Conservation (phyloP, 805 yeast species). For the Zygotorulaspora chibaensis region DNA sequence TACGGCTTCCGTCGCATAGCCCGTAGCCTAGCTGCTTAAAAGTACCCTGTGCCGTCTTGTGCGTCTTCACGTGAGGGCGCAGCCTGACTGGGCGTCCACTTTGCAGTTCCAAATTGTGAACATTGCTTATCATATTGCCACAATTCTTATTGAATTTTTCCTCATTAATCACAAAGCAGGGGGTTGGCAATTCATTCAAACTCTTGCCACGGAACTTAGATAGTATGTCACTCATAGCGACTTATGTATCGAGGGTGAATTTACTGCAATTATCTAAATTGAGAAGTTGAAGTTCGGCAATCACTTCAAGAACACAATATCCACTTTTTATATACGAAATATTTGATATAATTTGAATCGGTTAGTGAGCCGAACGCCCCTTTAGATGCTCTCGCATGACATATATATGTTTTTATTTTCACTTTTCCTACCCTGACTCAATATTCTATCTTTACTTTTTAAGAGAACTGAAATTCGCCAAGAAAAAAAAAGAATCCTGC, state of each 20-base stretch:
- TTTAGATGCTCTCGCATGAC: too few relatives aligned
- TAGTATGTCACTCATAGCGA: constrained; percentile 12
- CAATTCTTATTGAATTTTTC: constrained; percentile 41
- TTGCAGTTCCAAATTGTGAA: constrained; percentile 35
- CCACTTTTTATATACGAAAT: too few relatives aligned
- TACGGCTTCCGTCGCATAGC: constrained; percentile 26
- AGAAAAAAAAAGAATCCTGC: too few relatives aligned
- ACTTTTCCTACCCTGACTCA: too few relatives aligned
- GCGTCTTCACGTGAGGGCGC: constrained; percentile 74
- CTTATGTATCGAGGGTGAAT: not conserved
- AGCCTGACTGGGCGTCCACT: constrained; percentile 36
- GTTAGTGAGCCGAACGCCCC: too few relatives aligned
- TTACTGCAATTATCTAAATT: not conserved
- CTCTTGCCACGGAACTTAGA: constrained; percentile 35
- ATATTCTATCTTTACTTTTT: too few relatives aligned
- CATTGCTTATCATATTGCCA: constrained; percentile 45
- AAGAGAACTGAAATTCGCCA: too few relatives aligned
- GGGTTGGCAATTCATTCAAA: constrained; percentile 42
- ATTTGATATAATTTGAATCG: too few relatives aligned
- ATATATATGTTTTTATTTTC: too few relatives aligned
- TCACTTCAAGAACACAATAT: too few relatives aligned
- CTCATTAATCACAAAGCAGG: constrained; percentile 43
- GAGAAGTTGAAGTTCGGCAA: too few relatives aligned
- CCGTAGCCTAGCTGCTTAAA: constrained; percentile 49
- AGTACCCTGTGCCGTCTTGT: constrained; percentile 61